Base-by-base conservation (phyloP, 192 early-diverging fungal species). In the Mortierella alpina region DNA sequence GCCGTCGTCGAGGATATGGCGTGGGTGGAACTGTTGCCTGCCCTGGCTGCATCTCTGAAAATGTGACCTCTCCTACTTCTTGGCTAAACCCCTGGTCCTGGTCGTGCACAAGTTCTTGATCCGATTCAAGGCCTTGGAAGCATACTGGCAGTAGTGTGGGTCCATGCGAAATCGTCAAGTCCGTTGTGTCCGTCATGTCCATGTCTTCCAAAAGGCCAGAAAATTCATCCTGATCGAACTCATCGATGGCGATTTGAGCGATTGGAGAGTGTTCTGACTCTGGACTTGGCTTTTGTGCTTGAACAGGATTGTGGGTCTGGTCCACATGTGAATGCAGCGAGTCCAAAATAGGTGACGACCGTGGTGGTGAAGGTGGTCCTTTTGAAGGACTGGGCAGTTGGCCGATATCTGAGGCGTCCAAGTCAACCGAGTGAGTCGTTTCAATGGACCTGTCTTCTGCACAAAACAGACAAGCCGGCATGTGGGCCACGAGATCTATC, bases 331-430 rank as follows among this genome's bases (percentile, higher is more conserved):
- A 31, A 31, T 31, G 31, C 31, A 31, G 31, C 31, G 31, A 31
- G 31, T 31, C 31, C 20, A 64, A 2, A 48, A 55, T 52, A 8
- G 71, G 71, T 20, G 71, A 73, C 1, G 71, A 73, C 17, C 59
- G 61, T 51, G 71, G 71, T 2, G 71, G 71, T 6, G 71, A 73
- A 58, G 50, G 62, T 8, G 63, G 64, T 20, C 31, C 44, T 17
- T 54, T 50, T 2, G 39, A 11, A 8, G 64, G 55, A 17, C 22
- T 47, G 18, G 10, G n/a, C 7, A 42, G 41, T 17, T 47, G 18
- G 11, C 17, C 41, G 12, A 20, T 31, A 10, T 10, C 54, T 7
- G 48, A 50, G 15, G 6, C 44, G 22, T 14, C 48, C 44, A 18
- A 31, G 31, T 46, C 47, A 14, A 1, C 47, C 6, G 54, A 59